Evolutionary conservation across 768 basidiomycete species (phyloP).

Genomic region (Mycena albidolilacea): DNA sequence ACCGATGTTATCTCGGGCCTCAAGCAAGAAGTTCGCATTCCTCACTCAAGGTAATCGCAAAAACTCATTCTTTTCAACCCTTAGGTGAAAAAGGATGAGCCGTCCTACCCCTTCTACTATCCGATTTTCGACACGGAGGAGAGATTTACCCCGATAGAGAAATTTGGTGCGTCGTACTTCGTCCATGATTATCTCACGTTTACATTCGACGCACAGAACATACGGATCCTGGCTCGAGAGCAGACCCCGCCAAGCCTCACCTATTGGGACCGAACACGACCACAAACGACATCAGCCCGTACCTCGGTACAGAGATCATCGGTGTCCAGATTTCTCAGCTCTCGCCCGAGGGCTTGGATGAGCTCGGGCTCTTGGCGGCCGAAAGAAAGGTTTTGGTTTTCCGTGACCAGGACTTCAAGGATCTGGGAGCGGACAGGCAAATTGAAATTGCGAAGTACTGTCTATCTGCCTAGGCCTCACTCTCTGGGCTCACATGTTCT

Average conservation of each 20-base stretch:
- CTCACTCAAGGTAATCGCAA: background rate
- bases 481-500: too few relatives aligned
- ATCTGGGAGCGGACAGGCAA: slow-evolving; percentile 64
- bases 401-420: slow-evolving; percentile 76
- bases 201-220: slow-evolving; percentile 30
- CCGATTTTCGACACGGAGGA: slow-evolving; percentile 63
- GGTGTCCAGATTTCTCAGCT: slow-evolving; percentile 70
- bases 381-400: slow-evolving; percentile 69
- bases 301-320: slow-evolving; percentile 65
- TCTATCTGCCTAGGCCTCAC: too few relatives aligned
- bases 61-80: background rate
- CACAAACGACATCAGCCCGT: slow-evolving; percentile 61
- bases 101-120: slow-evolving; percentile 65
- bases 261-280: slow-evolving; percentile 59
- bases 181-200: background rate
- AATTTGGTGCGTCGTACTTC: slow-evolving; percentile 54
- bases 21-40: slow-evolving; percentile 31
- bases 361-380: slow-evolving; percentile 66
- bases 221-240: slow-evolving; percentile 61
- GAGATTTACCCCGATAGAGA: slow-evolving; percentile 65
- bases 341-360: slow-evolving; percentile 65
- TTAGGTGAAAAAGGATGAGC: slow-evolving; percentile 52
- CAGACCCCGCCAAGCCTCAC: slow-evolving; percentile 67
- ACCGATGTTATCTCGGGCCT: slow-evolving; percentile 29
- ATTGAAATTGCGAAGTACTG: slow-evolving; percentile 63